Percentiles rank a stretch among this genome's conserved stretches.
These are phyloP conservation scores for Verticillium isaacii DNA, from an alignment of 2,329 filamentous ascomycete species.

Conservation along the genomic window DNA sequence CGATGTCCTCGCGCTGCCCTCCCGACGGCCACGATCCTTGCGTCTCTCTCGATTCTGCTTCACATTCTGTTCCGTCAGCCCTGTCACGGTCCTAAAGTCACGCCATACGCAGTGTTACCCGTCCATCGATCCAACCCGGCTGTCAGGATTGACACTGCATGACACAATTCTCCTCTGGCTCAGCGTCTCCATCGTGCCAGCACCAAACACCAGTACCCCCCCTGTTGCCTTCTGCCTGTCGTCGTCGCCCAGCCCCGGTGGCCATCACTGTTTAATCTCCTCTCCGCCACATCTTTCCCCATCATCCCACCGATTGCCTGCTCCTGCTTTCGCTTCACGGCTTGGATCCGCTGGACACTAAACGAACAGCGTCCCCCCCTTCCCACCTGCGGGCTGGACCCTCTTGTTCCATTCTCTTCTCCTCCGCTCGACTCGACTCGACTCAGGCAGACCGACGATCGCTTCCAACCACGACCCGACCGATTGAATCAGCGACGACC, in stretches of 20 bases:
- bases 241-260: slow-evolving; percentile 6
- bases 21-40: neutral
- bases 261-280: slow-evolving; percentile 13
- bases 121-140: slow-evolving; percentile 3
- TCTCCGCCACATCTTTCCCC: slow-evolving; percentile 7
- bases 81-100: slow-evolving; percentile 11
- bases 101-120: slow-evolving; percentile 6
- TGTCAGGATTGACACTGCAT: slow-evolving; percentile 10
- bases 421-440: slow-evolving; percentile 15
- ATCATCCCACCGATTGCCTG: slow-evolving; percentile 11
- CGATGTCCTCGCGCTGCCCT: neutral
- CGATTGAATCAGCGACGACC: neutral
- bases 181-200: slow-evolving; percentile 6
- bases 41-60: neutral
- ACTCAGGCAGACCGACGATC: slow-evolving; percentile 15
- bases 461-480: slow-evolving; percentile 11
- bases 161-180: slow-evolving; percentile 10
- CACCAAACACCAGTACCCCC: neutral
- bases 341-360: slow-evolving; percentile 11
- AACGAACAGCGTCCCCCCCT: slow-evolving; percentile 15
- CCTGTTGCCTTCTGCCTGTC: slow-evolving; percentile 7
- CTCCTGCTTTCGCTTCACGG: slow-evolving; percentile 9
- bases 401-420: slow-evolving; percentile 16
- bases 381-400: slow-evolving; percentile 27
- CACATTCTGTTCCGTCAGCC: slow-evolving; percentile 8